Evolutionary conservation across 2,329 filamentous ascomycete genomes (phyloP).

Genomic region (Neodidymelliopsis sp.): DNA sequence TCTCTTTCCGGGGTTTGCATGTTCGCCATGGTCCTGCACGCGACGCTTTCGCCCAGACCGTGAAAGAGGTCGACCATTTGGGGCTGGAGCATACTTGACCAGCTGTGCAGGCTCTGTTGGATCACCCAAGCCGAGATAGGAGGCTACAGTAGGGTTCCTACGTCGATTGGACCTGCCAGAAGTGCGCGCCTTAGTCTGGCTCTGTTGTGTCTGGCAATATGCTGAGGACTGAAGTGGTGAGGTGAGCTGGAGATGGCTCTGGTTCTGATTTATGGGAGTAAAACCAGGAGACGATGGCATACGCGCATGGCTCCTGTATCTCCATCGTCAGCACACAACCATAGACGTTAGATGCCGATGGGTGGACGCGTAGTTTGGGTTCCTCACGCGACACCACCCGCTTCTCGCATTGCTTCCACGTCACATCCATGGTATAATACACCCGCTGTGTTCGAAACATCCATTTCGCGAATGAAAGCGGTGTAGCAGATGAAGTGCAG

Average conservation of each 20-base stretch:
- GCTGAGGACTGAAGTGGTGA: slow-evolving; percentile 19
- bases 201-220: slow-evolving; percentile 5
- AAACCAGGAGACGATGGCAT: slow-evolving; percentile 25
- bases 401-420: slow-evolving; percentile 6
- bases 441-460: neutral
- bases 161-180: slow-evolving; percentile 3
- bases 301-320: slow-evolving; percentile 3
- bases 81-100: slow-evolving; percentile 21
- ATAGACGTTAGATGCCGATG: slow-evolving; percentile 7
- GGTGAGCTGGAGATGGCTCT: slow-evolving; percentile 13
- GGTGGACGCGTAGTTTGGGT: slow-evolving; percentile 23
- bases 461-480: neutral
- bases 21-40: slow-evolving; percentile 5
- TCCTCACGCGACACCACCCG: slow-evolving; percentile 34
- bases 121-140: slow-evolving; percentile 37
- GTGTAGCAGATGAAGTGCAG: neutral
- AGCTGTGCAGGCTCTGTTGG: slow-evolving; percentile 28
- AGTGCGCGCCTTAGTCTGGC: neutral
- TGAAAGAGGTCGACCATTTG: neutral
- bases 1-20: neutral
- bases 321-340: slow-evolving; percentile 2
- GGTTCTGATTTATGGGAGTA: slow-evolving; percentile 36
- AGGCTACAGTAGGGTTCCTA: slow-evolving; percentile 36
- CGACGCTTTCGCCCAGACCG: slow-evolving; percentile 23
- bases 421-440: slow-evolving; percentile 14